These are phyloP conservation scores for Lactarius deliciosus DNA, from an alignment of 768 basidiomycete species.

Conservation along the genomic window DNA sequence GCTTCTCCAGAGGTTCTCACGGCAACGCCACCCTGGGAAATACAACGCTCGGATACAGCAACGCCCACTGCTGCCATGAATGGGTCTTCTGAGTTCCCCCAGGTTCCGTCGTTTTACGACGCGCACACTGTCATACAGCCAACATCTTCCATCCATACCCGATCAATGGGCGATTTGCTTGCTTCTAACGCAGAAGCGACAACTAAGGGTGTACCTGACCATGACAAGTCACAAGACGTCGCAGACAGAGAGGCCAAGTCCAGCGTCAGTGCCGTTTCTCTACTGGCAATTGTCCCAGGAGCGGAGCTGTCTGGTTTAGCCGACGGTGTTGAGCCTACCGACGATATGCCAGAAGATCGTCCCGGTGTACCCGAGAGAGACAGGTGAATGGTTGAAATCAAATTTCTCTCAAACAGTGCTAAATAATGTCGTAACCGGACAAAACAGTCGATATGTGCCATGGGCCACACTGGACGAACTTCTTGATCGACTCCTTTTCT, in stretches of 20 bases:
- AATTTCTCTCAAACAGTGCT: neutral
- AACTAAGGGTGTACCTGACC: constrained; percentile 31
- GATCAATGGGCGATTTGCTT: constrained; percentile 54
- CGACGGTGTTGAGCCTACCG: constrained; percentile 17
- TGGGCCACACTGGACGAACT: constrained; percentile 79
- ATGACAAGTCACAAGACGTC: constrained; percentile 30
- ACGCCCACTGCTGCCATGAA: constrained; percentile 47
- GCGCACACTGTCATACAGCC: constrained; percentile 28
- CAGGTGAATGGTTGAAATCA: constrained; percentile 40
- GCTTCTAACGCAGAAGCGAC: constrained; percentile 44
- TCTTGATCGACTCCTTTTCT: constrained; percentile 77
- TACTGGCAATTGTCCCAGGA: constrained; percentile 13
- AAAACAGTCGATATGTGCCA: constrained; percentile 54
- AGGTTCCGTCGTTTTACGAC: neutral
- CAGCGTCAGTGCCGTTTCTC: constrained; percentile 10
- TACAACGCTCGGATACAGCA: constrained; percentile 45
- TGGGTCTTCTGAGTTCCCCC: constrained; percentile 34
- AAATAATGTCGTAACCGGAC: constrained; percentile 31
- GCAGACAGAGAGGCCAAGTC: constrained; percentile 14
- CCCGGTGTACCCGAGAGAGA: constrained; percentile 40
- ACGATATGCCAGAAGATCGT: constrained; percentile 25
- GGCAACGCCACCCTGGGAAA: constrained; percentile 56
- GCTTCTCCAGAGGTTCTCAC: constrained; percentile 64
- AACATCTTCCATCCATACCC: constrained; percentile 52
- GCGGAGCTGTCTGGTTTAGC: constrained; percentile 18